Base-by-base conservation (phyloP, 2,329 filamentous ascomycete genomes). In the Chrysosphaeria jannelii region DNA sequence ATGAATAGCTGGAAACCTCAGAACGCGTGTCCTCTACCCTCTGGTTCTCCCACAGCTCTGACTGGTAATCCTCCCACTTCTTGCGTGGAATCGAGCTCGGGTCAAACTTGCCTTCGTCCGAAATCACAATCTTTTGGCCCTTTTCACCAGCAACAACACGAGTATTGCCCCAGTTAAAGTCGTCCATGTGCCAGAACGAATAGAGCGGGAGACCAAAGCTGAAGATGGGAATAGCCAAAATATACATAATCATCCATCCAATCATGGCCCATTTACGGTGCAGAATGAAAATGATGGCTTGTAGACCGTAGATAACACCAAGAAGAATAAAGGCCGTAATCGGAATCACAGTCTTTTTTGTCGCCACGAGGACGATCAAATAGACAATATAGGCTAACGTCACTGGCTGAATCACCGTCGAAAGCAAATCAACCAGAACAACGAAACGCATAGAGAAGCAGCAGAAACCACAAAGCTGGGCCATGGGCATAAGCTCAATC, bases 401-500 rank as follows among this genome's bases (percentile, higher is more conserved):
- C 28, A 91, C 76, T 3, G 85, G 85, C 40, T 89, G 78, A 23
- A 93, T 67, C 26, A 93, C 48, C 2, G 85, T 97, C 26, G 74
- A 85, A 31, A 97, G 52, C 35, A 97, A 51, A 45, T 97, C 85
- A 34, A 97, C 44, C 39, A 97, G 89, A 34, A 97, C 79, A 28
- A 97, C 61, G 45, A 97, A 97, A 37, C 85, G 70, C 85, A 97
- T 97, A 46, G 74, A 88, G 55, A 97, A 97, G 49, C 85, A 97
- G 57, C 85, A 97, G 67, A 97, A 97, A 48, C 85, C 85, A 45
- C 85, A 97, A 23, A 97, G 70, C 42, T 93, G 74, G 30, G 71
- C 64, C 44, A 97, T 54, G 5, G 81, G 79, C 31, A 93, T 81
- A 30, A 97, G 67, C 43, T 97, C 85, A 31, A 88, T 72, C 30